Base-by-base conservation (phyloP, 805 yeast genomes). In the Sungouiozyma intestinalis region DNA sequence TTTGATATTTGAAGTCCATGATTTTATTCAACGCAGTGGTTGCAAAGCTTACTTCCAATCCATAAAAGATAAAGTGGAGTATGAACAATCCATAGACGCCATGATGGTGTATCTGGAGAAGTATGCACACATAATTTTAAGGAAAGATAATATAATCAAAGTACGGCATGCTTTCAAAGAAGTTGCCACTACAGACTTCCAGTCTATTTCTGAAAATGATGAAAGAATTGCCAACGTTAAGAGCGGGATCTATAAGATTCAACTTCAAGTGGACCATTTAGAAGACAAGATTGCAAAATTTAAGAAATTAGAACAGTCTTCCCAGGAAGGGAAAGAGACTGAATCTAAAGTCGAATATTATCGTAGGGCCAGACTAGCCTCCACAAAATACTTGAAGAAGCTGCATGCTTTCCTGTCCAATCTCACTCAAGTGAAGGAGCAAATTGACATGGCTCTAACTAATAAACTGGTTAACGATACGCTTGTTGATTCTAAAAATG, bases 381-480 rank as follows among this genome's bases (percentile, higher is more conserved):
- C 64, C 3, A 67, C 66, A 31, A 55, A 53, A 7, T 55, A 66
- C 17, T 50, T 68, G 38, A 44, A 39, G 6, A 55, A 60, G 27
- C 57, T 68, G 16, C 48, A 65, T 20, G 52, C 48, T 4, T 56
- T 64, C 33, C 51, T 59, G 9, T 60, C 55, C 33, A 72, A 70
- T 44, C 53, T 73, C 16, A 64, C 60, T 38, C 49, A 59, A 4
- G 58, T 72, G 2, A 50, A 67, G 40, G 54, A 50, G 42, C 66
- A 68, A 44, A 63, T 73, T 38, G 73, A 73, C 49, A 58, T 62
- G 39, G 68, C 76, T 3, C 50, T 65, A 9, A 67, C 67, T 9
- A 71, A 71, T 48, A 55, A 58, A 27, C 58, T 64, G 16, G 48
- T 72, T 4, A 40, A 68, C 6, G 55, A 53, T 15, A 68, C 71